Evolutionary conservation across 2,329 filamentous ascomycete species (phyloP).

Genomic region (Sarocladium strictum): DNA sequence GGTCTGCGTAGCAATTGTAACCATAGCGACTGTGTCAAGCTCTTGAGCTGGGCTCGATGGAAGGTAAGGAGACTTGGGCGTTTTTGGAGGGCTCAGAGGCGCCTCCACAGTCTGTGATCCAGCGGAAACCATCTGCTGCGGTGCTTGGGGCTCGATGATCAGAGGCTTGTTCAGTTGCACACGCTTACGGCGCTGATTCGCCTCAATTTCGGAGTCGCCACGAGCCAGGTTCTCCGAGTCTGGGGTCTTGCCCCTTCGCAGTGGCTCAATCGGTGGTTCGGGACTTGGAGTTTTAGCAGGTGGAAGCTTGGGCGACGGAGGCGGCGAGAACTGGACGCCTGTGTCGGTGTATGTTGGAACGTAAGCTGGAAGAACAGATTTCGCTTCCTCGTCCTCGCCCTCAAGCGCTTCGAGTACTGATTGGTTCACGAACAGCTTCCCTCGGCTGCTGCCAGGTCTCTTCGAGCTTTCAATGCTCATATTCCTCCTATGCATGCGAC

Average conservation of each 20-base stretch:
- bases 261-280: constrained; percentile 26
- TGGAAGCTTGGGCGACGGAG: constrained; percentile 59
- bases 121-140: constrained; percentile 55
- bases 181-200: constrained; percentile 68
- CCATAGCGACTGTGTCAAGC: constrained; percentile 33
- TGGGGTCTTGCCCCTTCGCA: constrained; percentile 24
- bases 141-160: constrained; percentile 38
- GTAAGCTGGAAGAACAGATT: background rate
- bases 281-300: constrained; percentile 34
- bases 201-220: constrained; percentile 57
- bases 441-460: constrained; percentile 48
- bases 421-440: constrained; percentile 47
- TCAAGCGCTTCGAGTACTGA: constrained; percentile 51
- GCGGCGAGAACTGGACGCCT: constrained; percentile 80
- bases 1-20: constrained; percentile 59
- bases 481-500: constrained; percentile 45
- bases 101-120: constrained; percentile 57
- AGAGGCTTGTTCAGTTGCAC: constrained; percentile 49
- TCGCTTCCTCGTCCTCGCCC: constrained; percentile 38
- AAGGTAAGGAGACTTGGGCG: constrained; percentile 47
- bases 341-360: constrained; percentile 59
- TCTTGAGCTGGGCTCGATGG: constrained; percentile 34
- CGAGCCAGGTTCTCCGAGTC: constrained; percentile 38
- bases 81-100: constrained; percentile 59
- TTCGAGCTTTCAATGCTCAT: constrained; percentile 53